Base-by-base conservation (phyloP, 441 rosid genomes). In the Syzygium malaccense region DNA sequence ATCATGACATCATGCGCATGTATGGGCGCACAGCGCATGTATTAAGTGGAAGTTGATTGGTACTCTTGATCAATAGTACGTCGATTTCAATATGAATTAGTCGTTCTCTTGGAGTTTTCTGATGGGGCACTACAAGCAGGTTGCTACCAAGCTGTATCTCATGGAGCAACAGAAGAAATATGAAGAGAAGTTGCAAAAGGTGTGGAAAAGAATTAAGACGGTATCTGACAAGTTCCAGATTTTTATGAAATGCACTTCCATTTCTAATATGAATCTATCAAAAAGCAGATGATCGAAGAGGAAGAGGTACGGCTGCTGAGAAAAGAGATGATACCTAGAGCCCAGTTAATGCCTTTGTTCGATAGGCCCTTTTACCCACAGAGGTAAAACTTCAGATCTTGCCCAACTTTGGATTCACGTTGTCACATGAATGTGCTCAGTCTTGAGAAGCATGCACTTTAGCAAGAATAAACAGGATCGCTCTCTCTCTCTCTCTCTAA, bases 261-360 rank as follows among this genome's bases (percentile, higher is more conserved):
- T 12, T 23, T 75, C 51, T 6, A 75, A 75, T 75, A 5, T 37
- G 49, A 75, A 19, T 55, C 45, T 41, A 54, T 32, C 62, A 28
- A 87, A 79, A 64, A 87, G 78, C 92, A 97, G 99, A 92, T 95
- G 90, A 93, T 96, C 58, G 98, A 96, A 87, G 95, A 97, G 64
- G 95, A 97, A 90, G 98, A 95, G 93, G 53, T 96, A 79, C 94
- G 94, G 57, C 85, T 88, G 92, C 87, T 96, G 87, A 94, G 99
- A 87, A 97, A 95, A 45, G 96, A 95, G 91, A 96, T 97, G 98
- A 91, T 97, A 85, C 98, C 98, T 28, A 93, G 95, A 94, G 98
- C 96, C 55, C 98, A 96, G 45, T 89, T 97, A 90, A 96, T 96
- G 99, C 98, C 99, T 89, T 92, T 90, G 66, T 94, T 97, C 57